These are phyloP conservation scores for Neolentinus lepideus DNA, from an alignment of 1,284 basidiomycete genomes.

Conservation along the genomic window DNA sequence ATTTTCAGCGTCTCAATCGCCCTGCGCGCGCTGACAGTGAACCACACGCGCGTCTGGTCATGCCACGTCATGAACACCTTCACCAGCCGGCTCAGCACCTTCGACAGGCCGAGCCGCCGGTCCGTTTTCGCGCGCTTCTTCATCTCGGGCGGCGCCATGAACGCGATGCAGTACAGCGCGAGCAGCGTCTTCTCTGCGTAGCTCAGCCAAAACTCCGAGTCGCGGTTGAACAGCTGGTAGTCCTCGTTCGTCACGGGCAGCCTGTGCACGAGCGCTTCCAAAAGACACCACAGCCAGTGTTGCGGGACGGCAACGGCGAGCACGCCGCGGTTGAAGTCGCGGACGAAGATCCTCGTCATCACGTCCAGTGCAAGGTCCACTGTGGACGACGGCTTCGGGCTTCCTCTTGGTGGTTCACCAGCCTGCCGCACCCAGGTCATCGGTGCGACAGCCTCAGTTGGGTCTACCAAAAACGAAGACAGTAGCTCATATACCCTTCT, in stretches of 20 bases:
- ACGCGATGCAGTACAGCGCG: constrained; percentile 82
- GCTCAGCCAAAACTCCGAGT: constrained; percentile 61
- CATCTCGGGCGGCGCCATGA: constrained; percentile 69
- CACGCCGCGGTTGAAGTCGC: constrained; percentile 76
- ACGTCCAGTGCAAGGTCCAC: constrained; percentile 79
- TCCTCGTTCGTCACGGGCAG: constrained; percentile 77
- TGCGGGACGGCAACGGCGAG: constrained; percentile 57
- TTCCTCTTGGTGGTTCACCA: constrained; percentile 33
- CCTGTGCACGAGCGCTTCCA: constrained; percentile 70
- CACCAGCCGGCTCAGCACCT: constrained; percentile 58
- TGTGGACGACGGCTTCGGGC: constrained; percentile 49
- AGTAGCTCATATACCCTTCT: constrained; percentile 62
- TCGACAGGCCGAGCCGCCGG: constrained; percentile 50
- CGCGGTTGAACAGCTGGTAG: constrained; percentile 55
- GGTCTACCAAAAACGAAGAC: constrained; percentile 72
- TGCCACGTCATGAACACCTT: constrained; percentile 46
- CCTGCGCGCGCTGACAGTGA: constrained; percentile 62
- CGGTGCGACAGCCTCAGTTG: constrained; percentile 57
- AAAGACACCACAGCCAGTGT: constrained; percentile 51
- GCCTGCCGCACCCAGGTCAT: constrained; percentile 46
- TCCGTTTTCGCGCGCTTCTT: constrained; percentile 65
- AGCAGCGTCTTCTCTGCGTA: constrained; percentile 78
- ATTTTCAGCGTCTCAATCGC: constrained; percentile 82
- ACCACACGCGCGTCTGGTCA: constrained; percentile 46
- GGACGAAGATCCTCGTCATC: constrained; percentile 70